Evolutionary conservation across 2,329 filamentous ascomycete genomes (phyloP).

Genomic region (Cladosporium oxysporum): DNA sequence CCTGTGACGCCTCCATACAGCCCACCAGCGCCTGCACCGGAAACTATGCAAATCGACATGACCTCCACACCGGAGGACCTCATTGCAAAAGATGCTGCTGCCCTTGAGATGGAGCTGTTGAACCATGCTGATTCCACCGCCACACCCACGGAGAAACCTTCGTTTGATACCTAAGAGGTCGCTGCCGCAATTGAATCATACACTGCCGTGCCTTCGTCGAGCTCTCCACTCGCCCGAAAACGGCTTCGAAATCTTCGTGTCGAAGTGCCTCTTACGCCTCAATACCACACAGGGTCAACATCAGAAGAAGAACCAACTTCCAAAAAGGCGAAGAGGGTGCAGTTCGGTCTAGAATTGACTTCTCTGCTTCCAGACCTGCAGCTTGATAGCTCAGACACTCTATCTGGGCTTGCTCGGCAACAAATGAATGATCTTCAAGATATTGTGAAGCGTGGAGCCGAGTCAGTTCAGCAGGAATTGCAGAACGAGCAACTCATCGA

Average conservation of each 20-base stretch:
- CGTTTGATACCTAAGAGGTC: background rate
- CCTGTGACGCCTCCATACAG: slow-evolving; percentile 44
- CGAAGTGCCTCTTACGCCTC: slow-evolving; percentile 49
- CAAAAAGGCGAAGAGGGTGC: slow-evolving; percentile 45
- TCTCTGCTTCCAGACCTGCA: slow-evolving; percentile 39
- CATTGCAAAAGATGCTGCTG: slow-evolving; percentile 29
- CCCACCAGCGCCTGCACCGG: slow-evolving; percentile 32
- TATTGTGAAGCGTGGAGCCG: slow-evolving; percentile 40
- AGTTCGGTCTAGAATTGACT: slow-evolving; percentile 41
- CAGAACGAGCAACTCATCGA: slow-evolving; percentile 41
- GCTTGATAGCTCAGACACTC: slow-evolving; percentile 26
- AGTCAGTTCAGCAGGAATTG: slow-evolving; percentile 38
- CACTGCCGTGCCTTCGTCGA: slow-evolving; percentile 20
- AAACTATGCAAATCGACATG: slow-evolving; percentile 34
- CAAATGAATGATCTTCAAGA: slow-evolving; percentile 38
- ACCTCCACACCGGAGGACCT: slow-evolving; percentile 35
- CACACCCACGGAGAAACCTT: background rate
- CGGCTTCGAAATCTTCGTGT: slow-evolving; percentile 43
- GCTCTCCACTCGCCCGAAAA: slow-evolving; percentile 37
- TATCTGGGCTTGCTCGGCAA: slow-evolving; percentile 28
- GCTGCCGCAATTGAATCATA: slow-evolving; percentile 7
- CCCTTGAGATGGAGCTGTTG: slow-evolving; percentile 35
- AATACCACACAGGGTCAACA: slow-evolving; percentile 26
- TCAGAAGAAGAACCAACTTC: slow-evolving; percentile 36
- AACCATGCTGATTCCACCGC: slow-evolving; percentile 20